Evolutionary conservation across 306 rosid species (phyloP).

Genomic region (Cicer yamashitae): DNA sequence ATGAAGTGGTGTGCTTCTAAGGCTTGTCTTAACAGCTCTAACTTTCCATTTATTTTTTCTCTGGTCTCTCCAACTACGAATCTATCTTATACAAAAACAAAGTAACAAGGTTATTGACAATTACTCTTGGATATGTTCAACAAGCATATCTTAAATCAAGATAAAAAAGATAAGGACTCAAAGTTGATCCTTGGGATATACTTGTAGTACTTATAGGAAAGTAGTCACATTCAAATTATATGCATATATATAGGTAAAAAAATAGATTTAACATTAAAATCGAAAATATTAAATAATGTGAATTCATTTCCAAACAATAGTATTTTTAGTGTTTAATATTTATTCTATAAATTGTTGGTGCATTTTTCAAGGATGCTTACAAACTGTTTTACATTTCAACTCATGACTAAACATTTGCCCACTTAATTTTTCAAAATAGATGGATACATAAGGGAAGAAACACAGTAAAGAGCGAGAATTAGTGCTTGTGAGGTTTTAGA

Average conservation of each 20-base stretch:
- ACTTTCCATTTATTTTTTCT: neutral
- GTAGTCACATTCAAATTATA: neutral
- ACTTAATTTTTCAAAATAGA: neutral
- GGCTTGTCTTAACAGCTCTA: no score
- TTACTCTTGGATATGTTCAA: neutral
- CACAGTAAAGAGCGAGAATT: neutral
- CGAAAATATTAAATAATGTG: neutral
- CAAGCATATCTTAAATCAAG: neutral
- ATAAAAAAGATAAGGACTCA: neutral
- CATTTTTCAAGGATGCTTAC: neutral
- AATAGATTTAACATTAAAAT: slow-evolving; percentile 3
- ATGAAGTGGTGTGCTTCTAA: neutral
- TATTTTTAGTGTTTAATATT: neutral
- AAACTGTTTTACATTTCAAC: neutral
- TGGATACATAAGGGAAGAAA: neutral
- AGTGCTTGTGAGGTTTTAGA: slow-evolving; percentile 17
- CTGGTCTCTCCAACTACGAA: neutral
- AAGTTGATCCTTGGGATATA: neutral
- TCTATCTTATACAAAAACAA: slow-evolving; percentile 1
- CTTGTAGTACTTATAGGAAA: neutral
- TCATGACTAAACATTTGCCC: neutral
- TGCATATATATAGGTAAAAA: neutral
- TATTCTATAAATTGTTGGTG: neutral
- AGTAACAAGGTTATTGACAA: neutral
- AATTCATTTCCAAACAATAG: neutral